Evolutionary conservation across 257 asterid species (phyloP).

Genomic region (Forsythia viridissima): DNA sequence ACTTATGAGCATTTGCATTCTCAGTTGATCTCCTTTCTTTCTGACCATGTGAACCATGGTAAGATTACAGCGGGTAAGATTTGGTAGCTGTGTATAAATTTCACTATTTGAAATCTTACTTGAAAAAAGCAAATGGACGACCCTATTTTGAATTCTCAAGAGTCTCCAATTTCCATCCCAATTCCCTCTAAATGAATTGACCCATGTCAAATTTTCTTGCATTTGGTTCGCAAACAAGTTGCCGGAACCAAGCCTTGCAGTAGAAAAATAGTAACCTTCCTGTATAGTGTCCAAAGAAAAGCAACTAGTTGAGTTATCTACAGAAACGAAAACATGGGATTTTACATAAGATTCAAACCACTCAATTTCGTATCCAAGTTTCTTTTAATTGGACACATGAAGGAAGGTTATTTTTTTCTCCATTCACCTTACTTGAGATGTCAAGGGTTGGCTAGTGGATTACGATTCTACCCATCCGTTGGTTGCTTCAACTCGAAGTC

Average conservation of each 20-base stretch:
- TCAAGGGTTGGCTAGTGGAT: not conserved
- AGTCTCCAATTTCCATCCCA: not conserved
- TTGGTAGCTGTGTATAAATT: not conserved
- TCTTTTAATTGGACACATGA: no score
- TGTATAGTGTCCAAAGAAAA: not conserved
- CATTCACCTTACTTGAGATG: not conserved
- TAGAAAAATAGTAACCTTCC: not conserved
- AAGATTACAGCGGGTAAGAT: no score
- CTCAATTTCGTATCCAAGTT: not conserved
- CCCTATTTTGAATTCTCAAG: not conserved
- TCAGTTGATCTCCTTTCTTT: no score
- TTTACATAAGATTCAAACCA: not conserved
- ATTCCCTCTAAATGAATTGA: not conserved
- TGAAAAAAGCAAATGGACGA: no score
- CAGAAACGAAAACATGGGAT: not conserved
- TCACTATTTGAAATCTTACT: not conserved
- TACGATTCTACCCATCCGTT: not conserved
- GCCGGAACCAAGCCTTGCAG: not conserved
- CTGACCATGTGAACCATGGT: not conserved
- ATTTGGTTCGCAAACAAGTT: not conserved
- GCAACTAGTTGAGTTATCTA: not conserved
- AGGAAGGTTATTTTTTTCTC: not conserved
- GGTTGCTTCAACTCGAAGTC: constrained; percentile 8
- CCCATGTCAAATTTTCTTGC: not conserved
- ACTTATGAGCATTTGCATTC: not conserved